Evolutionary conservation across 179 eudicot species (phyloP), one percentile per base, ranked within the genome.

Genomic region (Heliamphora pulchella): DNA sequence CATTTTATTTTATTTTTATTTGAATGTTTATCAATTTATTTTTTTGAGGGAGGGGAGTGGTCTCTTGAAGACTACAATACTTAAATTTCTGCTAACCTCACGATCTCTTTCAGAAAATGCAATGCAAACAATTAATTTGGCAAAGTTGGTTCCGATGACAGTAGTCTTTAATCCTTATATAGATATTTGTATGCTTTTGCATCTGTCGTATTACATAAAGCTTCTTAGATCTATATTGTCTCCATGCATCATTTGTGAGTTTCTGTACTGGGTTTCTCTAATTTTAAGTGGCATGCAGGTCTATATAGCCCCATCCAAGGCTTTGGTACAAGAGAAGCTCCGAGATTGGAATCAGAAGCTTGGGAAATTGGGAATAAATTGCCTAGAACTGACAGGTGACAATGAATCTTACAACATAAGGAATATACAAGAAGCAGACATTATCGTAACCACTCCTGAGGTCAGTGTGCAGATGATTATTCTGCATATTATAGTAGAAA

Each of bases 331-430:
- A 88, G 99, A 96, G 92, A 96, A 96, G 87, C 90, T 94, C 41
- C 90, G 99, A 69, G 88, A 89, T 86, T 96, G 98, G 98, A 90
- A 74, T 79, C 89, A 84, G 80, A 96, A 96, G 83, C 83, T 96
- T 80, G 89, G 97, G 57, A 78, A 89, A 7, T 85, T 83, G 88
- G 98, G 96, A 59, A 80, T 96, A 84, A 89, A 73, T 75, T 93
- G 99, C 91, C 91, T 96, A 80, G 99, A 96, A 88, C 87, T 96
- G 81, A 93, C 99, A 10, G 94, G 98, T 75, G 99, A 96, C 86
- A 96, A 92, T 82, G 98, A 92, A 69, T 85, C 84, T 79, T 96
- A 88, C 86, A 91, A 81, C 82, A 80, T 78, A 66, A 90, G 82
- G 84, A 90, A 81, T 80, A 91, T 96, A 81, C 92, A 94, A 83